Percentiles rank a stretch among this genome's conserved stretches.
Evolutionary conservation across 2,329 filamentous ascomycete species (phyloP).

Genomic region (Fusarium sp.): DNA sequence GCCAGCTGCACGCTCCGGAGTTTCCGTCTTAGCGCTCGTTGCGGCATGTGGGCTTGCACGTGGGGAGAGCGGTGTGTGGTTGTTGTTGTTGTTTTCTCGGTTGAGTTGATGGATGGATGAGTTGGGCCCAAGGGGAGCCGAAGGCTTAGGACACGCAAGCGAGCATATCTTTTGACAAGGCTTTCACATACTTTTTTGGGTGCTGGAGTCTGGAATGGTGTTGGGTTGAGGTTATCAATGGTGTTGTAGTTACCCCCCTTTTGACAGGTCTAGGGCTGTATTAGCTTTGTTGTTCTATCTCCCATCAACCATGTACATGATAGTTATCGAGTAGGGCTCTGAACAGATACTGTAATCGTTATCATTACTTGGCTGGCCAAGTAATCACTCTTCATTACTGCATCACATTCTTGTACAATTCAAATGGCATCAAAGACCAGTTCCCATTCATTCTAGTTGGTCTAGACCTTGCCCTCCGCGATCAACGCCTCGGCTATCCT

Average conservation of each 20-base stretch:
- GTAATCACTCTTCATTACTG: background rate
- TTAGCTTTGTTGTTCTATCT: background rate
- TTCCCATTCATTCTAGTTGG: conserved; percentile 37
- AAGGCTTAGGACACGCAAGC: background rate
- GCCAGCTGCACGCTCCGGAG: conserved; percentile 1
- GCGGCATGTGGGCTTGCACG: background rate
- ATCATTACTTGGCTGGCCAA: background rate
- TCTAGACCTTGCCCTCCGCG: conserved; percentile 15
- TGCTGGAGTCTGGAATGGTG: background rate
- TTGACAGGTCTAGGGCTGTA: background rate
- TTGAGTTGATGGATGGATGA: background rate
- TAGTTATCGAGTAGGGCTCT: background rate
- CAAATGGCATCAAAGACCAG: conserved; percentile 11
- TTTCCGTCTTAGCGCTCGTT: conserved; percentile 8
- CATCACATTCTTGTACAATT: background rate
- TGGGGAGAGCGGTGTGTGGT: conserved; percentile 14
- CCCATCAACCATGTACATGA: background rate
- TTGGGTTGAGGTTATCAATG: background rate
- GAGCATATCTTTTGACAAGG: background rate
- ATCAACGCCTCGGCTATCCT: conserved; percentile 6
- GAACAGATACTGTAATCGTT: background rate
- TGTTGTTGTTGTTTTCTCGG: background rate
- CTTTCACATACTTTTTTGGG: conserved; percentile 1
- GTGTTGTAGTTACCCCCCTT: background rate
- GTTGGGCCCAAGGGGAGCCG: background rate